phyloP scores from a whole-genome alignment of 2,329 filamentous ascomycete species.

The Aspergillus amoenus region DNA sequence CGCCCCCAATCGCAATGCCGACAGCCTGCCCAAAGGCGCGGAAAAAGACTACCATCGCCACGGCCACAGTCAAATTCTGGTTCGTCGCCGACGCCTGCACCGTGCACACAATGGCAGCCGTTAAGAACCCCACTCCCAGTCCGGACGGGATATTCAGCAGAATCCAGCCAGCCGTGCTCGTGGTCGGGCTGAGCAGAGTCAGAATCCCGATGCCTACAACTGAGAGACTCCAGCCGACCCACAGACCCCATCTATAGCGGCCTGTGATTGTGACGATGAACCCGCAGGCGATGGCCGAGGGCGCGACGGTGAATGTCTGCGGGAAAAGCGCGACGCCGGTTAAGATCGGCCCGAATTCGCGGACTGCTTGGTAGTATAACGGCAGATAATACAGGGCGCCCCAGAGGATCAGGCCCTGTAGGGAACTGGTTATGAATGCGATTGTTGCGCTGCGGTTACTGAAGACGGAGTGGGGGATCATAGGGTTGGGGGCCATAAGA shows the following conservation, averaged over 20 bases:
- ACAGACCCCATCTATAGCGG: constrained; percentile 31
- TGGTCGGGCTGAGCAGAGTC: constrained; percentile 23
- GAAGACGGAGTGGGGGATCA: constrained; percentile 48
- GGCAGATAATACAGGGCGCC: constrained; percentile 39
- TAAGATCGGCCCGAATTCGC: constrained; percentile 29
- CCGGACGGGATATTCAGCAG: constrained; percentile 30
- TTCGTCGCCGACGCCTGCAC: constrained; percentile 25
- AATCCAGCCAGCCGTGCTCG: constrained; percentile 27
- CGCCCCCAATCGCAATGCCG: constrained; percentile 9
- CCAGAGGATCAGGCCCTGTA: constrained; percentile 18
- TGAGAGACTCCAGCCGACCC: constrained; percentile 28
- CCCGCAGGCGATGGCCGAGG: constrained; percentile 31
- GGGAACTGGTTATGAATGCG: constrained; percentile 10
- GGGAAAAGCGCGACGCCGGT: constrained; percentile 35
- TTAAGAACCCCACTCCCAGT: constrained; percentile 26
- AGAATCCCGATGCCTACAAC: constrained; percentile 29
- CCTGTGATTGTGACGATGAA: constrained; percentile 34
- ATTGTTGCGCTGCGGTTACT: constrained; percentile 37
- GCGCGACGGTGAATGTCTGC: constrained; percentile 22
- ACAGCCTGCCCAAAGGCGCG: constrained; percentile 8
- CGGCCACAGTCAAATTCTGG: constrained; percentile 3
- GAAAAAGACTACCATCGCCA: constrained; percentile 12
- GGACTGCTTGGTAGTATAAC: constrained; percentile 48
- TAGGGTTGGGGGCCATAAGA: constrained; percentile 24
- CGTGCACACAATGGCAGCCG: constrained; percentile 29